Conservation (phyloP, 306 rosid genomes). For the Vigna mungo region DNA sequence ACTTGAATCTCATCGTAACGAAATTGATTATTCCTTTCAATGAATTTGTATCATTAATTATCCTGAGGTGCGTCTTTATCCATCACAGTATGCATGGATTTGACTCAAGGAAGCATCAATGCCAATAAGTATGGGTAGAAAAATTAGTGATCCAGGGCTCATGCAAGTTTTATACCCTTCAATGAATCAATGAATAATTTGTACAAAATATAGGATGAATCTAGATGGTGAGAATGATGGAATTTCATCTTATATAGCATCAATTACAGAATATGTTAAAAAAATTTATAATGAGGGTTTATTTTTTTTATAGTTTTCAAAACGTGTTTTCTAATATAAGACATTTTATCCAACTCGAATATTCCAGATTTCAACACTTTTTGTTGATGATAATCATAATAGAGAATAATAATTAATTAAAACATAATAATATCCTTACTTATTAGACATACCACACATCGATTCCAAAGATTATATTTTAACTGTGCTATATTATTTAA, state of each 20-base stretch:
- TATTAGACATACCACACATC: too few relatives aligned
- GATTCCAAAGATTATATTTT: too few relatives aligned
- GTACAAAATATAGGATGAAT: not conserved
- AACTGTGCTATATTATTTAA: too few relatives aligned
- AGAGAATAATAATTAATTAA: too few relatives aligned
- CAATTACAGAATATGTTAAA: not conserved
- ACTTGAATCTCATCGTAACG: not conserved
- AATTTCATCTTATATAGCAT: not conserved
- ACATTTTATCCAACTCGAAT: too few relatives aligned
- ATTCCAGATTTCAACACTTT: too few relatives aligned
- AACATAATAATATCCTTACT: too few relatives aligned
- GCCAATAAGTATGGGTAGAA: not conserved
- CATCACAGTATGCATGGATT: not conserved
- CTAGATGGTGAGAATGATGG: not conserved
- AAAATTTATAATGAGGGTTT: not conserved
- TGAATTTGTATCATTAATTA: constrained; percentile 2
- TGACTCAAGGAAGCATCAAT: constrained; percentile 26
- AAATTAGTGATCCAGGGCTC: not conserved
- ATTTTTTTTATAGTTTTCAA: not conserved
- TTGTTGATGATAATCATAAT: too few relatives aligned
- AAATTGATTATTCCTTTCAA: not conserved
- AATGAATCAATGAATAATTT: not conserved
- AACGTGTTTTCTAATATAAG: too few relatives aligned
- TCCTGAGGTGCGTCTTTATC: not conserved
- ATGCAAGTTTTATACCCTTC: constrained; percentile 5